Evolutionary conservation across 257 asterid genomes (phyloP).

Genomic region (Catharanthus roseus): DNA sequence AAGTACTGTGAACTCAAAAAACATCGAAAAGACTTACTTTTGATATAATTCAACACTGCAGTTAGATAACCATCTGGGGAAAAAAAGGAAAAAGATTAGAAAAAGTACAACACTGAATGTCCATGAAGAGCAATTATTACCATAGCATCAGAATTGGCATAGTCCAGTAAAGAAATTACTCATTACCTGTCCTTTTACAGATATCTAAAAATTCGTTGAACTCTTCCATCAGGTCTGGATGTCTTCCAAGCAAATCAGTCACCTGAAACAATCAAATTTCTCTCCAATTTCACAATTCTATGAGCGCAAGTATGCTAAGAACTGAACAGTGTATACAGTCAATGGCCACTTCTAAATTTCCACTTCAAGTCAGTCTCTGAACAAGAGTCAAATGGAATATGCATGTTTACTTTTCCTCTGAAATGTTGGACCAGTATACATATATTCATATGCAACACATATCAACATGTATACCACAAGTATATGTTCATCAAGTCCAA

Average conservation of each 20-base stretch:
- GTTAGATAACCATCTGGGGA: constrained; percentile 23
- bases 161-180: background rate
- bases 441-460: background rate
- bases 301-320: constrained; percentile 1
- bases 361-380: background rate
- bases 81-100: background rate
- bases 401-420: background rate
- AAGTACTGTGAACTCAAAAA: constrained; percentile 3
- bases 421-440: background rate
- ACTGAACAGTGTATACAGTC: background rate
- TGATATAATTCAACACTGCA: constrained; percentile 13
- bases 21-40: constrained; percentile 15
- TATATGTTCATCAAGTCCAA: background rate
- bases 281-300: background rate
- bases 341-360: background rate
- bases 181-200: constrained; percentile 18
- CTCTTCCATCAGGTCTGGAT: constrained; percentile 31
- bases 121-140: background rate
- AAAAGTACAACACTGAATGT: constrained; percentile 10
- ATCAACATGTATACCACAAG: background rate
- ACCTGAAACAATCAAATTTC: constrained; percentile 17
- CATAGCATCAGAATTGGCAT: background rate
- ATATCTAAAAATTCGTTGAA: constrained; percentile 19
- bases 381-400: background rate
- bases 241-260: constrained; percentile 22